These are phyloP conservation scores for Arabis alpina DNA, from an alignment of 345 rosid species.

Conservation along the genomic window DNA sequence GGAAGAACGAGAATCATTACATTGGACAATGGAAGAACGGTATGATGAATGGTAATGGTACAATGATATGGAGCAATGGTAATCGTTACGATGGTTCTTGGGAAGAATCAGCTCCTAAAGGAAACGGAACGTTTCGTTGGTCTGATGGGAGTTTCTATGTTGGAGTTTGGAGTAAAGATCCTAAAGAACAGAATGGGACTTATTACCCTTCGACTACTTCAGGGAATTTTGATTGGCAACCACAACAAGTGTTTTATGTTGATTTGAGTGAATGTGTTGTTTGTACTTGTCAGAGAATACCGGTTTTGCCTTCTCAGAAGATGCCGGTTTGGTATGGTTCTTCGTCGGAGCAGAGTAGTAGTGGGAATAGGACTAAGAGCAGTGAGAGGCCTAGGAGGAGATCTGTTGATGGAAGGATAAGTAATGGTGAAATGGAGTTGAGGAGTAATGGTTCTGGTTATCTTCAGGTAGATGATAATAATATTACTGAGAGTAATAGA, in stretches of 20 bases:
- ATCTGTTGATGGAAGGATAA: constrained; percentile 73
- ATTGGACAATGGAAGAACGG: constrained; percentile 88
- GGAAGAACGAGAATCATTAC: constrained; percentile 79
- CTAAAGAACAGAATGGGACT: constrained; percentile 77
- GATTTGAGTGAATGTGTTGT: constrained; percentile 69
- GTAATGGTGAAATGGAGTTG: constrained; percentile 50
- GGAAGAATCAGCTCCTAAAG: constrained; percentile 88
- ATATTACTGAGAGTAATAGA: constrained; percentile 32
- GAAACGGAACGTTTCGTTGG: constrained; percentile 84
- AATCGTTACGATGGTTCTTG: constrained; percentile 91
- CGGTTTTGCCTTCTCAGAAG: constrained; percentile 84
- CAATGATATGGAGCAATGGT: constrained; percentile 81
- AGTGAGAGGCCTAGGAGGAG: constrained; percentile 57
- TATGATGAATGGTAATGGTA: constrained; percentile 75
- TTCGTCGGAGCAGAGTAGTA: constrained; percentile 42
- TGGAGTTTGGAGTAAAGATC: constrained; percentile 90
- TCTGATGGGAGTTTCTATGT: constrained; percentile 79
- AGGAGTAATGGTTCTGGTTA: constrained; percentile 53
- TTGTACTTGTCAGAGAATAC: constrained; percentile 61
- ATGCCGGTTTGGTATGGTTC: constrained; percentile 62
- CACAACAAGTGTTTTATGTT: constrained; percentile 63
- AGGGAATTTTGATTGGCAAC: constrained; percentile 77
- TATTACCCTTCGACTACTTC: constrained; percentile 70
- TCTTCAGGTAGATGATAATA: constrained; percentile 53
- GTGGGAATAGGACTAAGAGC: constrained; percentile 41